Evolutionary conservation across 2,329 filamentous ascomycete genomes (phyloP), one percentile per base, ranked within the genome.

Genomic region (Aureobasidium sp.): DNA sequence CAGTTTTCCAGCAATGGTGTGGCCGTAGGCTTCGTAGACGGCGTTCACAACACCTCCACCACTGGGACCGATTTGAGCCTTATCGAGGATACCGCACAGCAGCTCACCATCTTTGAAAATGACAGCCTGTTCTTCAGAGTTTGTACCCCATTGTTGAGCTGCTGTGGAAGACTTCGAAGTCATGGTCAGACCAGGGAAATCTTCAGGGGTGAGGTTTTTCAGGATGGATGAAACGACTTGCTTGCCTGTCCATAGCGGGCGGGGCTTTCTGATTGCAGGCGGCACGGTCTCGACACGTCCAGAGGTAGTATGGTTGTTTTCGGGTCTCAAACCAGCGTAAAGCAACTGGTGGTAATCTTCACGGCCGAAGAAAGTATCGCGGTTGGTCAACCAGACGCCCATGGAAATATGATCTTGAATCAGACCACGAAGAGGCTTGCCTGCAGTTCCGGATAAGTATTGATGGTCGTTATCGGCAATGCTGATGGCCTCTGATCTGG

Each of bases 371-470:
- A 96, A 91, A 3, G 86, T 88, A 68, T 98, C 93, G 63, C 88
- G 84, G 68, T 84, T 95, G 54, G 90, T 95, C 54, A 98, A 80
- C 70, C 86, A 85, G 3, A 95, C 88, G 39, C 88, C 90, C 66
- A 98, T 91, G 2, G 91, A 96, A 56, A 98, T 86, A 69, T 98
- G 93, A 77, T 98, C 93, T 71, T 98, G 94, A 71, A 98, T 98
- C 48, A 98, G 74, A 80, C 93, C 93, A 76, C 93, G 80, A 14
- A 98, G 76, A 0, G 93, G 93, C 65, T 95, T 95, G 54, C 93
- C 93, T 14, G 89, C 88, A 3, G 93, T 98, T 17, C 86, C 88
- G 29, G 90, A 95, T 30, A 98, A 79, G 66, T 98, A 98, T 64
- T 98, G 93, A 65, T 96, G 90, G 67, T 98, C 91, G 2, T 93